Percentiles rank a stretch among this genome's conserved stretches.
These are phyloP conservation scores for Obba rivulosa DNA, from an alignment of 768 basidiomycete species.

Conservation along the genomic window DNA sequence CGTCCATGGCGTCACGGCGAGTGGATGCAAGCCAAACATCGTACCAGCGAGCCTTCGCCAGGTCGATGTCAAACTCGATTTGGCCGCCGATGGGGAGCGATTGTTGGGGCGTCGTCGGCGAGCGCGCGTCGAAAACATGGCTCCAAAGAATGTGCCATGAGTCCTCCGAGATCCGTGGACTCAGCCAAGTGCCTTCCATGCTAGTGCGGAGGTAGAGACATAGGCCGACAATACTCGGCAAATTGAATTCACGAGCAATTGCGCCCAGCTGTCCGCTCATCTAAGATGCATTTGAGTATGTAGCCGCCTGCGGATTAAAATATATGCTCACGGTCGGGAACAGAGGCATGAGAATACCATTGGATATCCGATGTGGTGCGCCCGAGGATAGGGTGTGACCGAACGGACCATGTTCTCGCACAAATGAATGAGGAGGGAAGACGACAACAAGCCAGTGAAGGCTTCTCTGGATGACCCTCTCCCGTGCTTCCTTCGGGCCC, in stretches of 20 bases:
- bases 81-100: constrained; percentile 65
- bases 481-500: constrained; percentile 19
- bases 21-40: constrained; percentile 58
- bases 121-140: constrained; percentile 45
- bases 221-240: constrained; percentile 71
- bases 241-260: constrained; percentile 77
- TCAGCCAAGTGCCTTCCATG: constrained; percentile 49
- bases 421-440: constrained; percentile 55
- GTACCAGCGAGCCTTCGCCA: constrained; percentile 73
- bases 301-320: neutral
- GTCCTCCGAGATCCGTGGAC: constrained; percentile 74
- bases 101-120: constrained; percentile 24
- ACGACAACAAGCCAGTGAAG: constrained; percentile 56
- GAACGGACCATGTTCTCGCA: constrained; percentile 52
- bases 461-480: constrained; percentile 18
- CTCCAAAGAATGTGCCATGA: constrained; percentile 71
- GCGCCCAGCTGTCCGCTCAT: constrained; percentile 72
- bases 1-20: constrained; percentile 36
- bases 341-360: constrained; percentile 71
- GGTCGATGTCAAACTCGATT: constrained; percentile 85
- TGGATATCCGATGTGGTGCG: constrained; percentile 53
- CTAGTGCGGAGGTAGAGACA: constrained; percentile 71
- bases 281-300: constrained; percentile 30
- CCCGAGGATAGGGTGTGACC: constrained; percentile 55
- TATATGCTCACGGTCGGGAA: constrained; percentile 55